These are phyloP conservation scores for Liriodendron chinense DNA, from an alignment of 164 flowering plant genomes.

Conservation along the genomic window DNA sequence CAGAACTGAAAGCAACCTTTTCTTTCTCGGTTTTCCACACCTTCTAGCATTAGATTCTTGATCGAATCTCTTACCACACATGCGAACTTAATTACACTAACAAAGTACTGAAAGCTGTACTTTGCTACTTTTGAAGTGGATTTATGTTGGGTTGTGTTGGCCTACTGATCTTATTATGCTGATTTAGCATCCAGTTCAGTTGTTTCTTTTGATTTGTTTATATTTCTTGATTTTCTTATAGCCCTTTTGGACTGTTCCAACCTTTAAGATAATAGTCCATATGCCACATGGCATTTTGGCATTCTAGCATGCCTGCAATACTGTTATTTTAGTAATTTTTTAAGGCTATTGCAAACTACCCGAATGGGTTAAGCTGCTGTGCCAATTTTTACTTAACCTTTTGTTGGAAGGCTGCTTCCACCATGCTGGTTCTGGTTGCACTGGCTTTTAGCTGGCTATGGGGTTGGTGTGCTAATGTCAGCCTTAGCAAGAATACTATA, in stretches of 20 bases:
- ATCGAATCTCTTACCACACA: constrained; percentile 18
- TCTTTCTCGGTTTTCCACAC: constrained; percentile 20
- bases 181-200: background rate
- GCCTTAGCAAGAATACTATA: background rate
- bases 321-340: background rate
- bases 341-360: background rate
- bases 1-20: constrained; percentile 18
- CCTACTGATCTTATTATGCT: constrained; percentile 7
- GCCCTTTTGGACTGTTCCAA: background rate
- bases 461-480: background rate
- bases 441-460: background rate
- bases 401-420: background rate
- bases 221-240: constrained; percentile 6
- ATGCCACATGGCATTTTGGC: background rate
- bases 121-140: constrained; percentile 16
- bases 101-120: constrained; percentile 21
- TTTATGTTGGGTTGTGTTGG: constrained; percentile 9
- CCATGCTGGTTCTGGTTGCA: background rate
- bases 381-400: background rate
- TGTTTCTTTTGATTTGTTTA: constrained; percentile 1
- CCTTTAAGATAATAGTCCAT: background rate
- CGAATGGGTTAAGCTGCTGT: background rate
- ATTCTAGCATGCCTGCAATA: background rate
- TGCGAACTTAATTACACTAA: constrained; percentile 18
- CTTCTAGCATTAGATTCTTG: constrained; percentile 18